These are phyloP conservation scores for Acacia melanoxylon DNA, from an alignment of 306 rosid genomes.

Conservation along the genomic window DNA sequence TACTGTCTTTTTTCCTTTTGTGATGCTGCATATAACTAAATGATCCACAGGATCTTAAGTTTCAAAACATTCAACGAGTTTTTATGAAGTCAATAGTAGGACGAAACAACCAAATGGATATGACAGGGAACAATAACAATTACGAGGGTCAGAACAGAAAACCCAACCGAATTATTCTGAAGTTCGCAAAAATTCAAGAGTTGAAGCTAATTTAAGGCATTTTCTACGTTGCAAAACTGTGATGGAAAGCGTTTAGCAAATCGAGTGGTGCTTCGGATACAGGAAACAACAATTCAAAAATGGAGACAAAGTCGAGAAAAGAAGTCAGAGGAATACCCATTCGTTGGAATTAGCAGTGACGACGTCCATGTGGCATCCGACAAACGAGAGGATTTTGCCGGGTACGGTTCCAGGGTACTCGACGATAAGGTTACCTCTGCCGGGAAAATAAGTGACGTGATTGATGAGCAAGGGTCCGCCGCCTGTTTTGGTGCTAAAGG, in stretches of 20 bases:
- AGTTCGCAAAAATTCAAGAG: not conserved
- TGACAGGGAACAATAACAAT: not conserved
- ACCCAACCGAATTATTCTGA: not conserved
- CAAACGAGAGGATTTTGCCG: constrained; percentile 71
- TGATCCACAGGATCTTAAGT: too few species aligned
- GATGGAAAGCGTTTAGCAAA: not conserved
- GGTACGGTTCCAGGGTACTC: constrained; percentile 86
- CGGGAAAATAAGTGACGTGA: constrained; percentile 66
- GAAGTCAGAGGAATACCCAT: constrained; percentile 52
- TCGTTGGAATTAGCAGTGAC: constrained; percentile 87
- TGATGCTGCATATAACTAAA: not conserved
- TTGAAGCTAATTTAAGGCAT: not conserved
- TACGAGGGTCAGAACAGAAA: not conserved
- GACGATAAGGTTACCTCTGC: constrained; percentile 79
- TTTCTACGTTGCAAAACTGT: not conserved
- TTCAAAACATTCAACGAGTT: not conserved
- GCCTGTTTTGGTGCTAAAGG: constrained; percentile 70
- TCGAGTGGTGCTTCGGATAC: not conserved
- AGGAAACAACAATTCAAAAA: not conserved
- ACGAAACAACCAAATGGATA: not conserved
- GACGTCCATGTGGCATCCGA: constrained; percentile 95
- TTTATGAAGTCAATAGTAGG: not conserved
- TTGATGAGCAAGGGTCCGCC: constrained; percentile 76
- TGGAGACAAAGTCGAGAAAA: not conserved
- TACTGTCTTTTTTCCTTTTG: not conserved